Evolutionary conservation across 495 filamentous ascomycete genomes (phyloP).

Genomic region (Xylaria bambusicola): DNA sequence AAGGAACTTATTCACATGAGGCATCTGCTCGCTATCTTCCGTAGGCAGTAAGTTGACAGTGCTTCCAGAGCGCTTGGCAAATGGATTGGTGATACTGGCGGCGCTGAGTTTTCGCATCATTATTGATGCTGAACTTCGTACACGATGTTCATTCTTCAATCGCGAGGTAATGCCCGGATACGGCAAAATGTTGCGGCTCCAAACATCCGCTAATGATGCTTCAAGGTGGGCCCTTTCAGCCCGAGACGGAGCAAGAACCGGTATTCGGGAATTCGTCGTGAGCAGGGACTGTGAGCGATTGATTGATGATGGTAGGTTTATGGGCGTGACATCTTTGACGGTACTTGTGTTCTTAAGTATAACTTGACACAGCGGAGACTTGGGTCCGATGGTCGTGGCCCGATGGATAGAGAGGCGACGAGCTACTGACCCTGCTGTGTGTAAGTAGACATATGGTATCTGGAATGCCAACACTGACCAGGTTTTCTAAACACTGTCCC

Average conservation of each 20-base stretch:
- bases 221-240: conserved; percentile 79
- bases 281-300: conserved; percentile 72
- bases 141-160: conserved; percentile 62
- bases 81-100: conserved; percentile 65
- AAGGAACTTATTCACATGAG: conserved; percentile 24
- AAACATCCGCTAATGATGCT: conserved; percentile 71
- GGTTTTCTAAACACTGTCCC: conserved; percentile 71
- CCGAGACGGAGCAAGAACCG: conserved; percentile 67
- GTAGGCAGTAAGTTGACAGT: conserved; percentile 21
- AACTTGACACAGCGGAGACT: conserved; percentile 65
- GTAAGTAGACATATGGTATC: conserved; percentile 14
- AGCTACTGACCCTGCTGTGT: conserved; percentile 59
- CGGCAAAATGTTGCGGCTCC: conserved; percentile 80
- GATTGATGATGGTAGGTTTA: conserved; percentile 48
- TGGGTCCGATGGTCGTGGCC: conserved; percentile 65
- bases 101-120: conserved; percentile 84
- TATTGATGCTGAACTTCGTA: conserved; percentile 70
- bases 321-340: conserved; percentile 53
- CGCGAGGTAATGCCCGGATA: conserved; percentile 78
- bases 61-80: conserved; percentile 58
- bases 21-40: conserved; percentile 23
- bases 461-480: conserved; percentile 34
- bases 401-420: conserved; percentile 81
- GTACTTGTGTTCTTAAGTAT: conserved; percentile 89
- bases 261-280: conserved; percentile 59